Percentiles rank a stretch among this genome's conserved stretches.
phyloP scores from a whole-genome alignment of 2,329 filamentous ascomycete species.

The Sphaerulina musiva region DNA sequence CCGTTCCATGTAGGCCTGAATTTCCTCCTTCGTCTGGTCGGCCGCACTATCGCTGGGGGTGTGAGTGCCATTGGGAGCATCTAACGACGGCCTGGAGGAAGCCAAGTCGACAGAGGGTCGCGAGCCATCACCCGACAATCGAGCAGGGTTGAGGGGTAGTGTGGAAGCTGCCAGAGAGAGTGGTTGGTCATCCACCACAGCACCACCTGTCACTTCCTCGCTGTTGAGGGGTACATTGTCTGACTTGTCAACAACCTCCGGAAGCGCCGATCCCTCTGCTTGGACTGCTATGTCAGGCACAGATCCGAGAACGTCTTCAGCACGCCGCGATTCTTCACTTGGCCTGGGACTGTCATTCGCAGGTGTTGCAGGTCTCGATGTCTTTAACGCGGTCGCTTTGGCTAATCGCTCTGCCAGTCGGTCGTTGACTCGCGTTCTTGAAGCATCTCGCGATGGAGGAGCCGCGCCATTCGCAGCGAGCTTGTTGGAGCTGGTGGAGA shows the following conservation, averaged over 20 bases:
- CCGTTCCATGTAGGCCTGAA: slow-evolving; percentile 74
- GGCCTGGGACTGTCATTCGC: slow-evolving; percentile 41
- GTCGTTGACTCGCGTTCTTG: slow-evolving; percentile 64
- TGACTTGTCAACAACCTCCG: slow-evolving; percentile 4
- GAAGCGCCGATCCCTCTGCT: slow-evolving; percentile 5
- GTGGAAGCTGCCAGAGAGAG: slow-evolving; percentile 27
- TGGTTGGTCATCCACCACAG: slow-evolving; percentile 3
- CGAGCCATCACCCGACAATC: slow-evolving; percentile 28
- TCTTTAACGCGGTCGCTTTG: slow-evolving; percentile 73
- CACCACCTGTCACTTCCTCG: slow-evolving; percentile 7
- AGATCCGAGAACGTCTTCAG: slow-evolving; percentile 27
- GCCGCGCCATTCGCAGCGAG: slow-evolving; percentile 32
- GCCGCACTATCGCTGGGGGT: slow-evolving; percentile 26
- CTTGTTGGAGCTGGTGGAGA: slow-evolving; percentile 22
- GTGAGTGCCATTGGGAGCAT: slow-evolving; percentile 21
- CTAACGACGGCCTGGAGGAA: slow-evolving; percentile 17
- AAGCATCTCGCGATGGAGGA: slow-evolving; percentile 55
- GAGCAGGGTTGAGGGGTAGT: slow-evolving; percentile 33
- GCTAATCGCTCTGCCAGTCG: slow-evolving; percentile 84
- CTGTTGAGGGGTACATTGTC: not conserved
- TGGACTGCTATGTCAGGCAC: slow-evolving; percentile 22
- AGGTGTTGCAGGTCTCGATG: slow-evolving; percentile 51
- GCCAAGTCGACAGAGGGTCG: slow-evolving; percentile 11
- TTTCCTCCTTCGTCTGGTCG: slow-evolving; percentile 67
- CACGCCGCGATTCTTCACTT: slow-evolving; percentile 41